Base-by-base conservation (phyloP, 2,329 filamentous ascomycete species). In the Trichophyton rubrum region DNA sequence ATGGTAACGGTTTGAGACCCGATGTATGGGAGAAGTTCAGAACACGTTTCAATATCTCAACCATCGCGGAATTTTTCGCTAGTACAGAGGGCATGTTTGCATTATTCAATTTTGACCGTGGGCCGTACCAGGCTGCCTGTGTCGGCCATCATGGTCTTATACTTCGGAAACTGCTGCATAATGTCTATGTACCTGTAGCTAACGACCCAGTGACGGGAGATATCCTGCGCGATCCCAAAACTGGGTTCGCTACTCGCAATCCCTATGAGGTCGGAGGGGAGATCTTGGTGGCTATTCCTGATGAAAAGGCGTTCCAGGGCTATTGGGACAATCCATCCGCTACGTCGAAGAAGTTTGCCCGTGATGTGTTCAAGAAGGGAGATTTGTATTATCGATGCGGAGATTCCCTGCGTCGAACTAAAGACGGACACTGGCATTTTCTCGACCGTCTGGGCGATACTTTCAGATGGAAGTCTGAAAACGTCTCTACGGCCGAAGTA, bases 61-160 rank as follows among this genome's bases (percentile, higher is more conserved):
- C 81, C 30, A 82, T 91, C 1, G 77, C 76, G 62, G 88, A 91
- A 71, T 90, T 91, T 73, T 91, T 89, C 78, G 88, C 86, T 70
- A 87, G 85, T 61, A 88, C 85, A 1, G 88, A 91, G 71, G 86
- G 87, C 33, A 78, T 89, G 57, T 80, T 90, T 66, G 71, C 72
- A 0, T 74, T 90, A 8, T 71, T 83, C 60, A 88, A 87, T 67
- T 71, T 78, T 22, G 81, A 80, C 59, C 75, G 78, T 59, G 82
- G 86, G 1, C 82, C 85, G 24, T 90, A 84, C 69, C 77, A 80
- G 3, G 79, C 82, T 5, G 80, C 82, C 3, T 78, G 81, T 30
- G 86, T 91, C 2, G 88, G 87, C 1, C 85, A 90, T 66, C 86
- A 90, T 66, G 88, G 88, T 1, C 71, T 80, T 1, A 69, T 90